phyloP scores from a whole-genome alignment of 371 early-diverging fungal genomes.

The Mucor irregularis region DNA sequence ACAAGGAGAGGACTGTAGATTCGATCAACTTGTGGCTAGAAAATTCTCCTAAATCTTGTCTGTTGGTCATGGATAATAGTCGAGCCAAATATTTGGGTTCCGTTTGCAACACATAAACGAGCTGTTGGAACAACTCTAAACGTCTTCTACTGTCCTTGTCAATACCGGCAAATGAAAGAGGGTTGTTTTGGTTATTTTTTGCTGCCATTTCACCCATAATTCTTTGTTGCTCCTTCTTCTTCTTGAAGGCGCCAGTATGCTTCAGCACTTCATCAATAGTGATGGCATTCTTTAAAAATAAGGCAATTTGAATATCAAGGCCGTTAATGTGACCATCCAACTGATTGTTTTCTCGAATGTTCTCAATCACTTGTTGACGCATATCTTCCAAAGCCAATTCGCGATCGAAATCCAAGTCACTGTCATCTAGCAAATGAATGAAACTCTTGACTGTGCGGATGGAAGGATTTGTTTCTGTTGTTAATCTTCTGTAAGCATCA shows the following conservation, averaged over 20 bases:
- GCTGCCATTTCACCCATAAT: constrained; percentile 35
- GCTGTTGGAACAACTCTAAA: constrained; percentile 83
- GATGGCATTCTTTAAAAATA: constrained; percentile 96
- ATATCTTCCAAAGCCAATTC: constrained; percentile 88
- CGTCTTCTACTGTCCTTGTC: constrained; percentile 84
- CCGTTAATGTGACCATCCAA: constrained; percentile 83
- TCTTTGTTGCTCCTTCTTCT: constrained; percentile 52
- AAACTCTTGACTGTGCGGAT: constrained; percentile 84
- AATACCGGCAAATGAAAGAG: constrained; percentile 61
- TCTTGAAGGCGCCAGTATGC: constrained; percentile 56
- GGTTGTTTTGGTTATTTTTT: constrained; percentile 18
- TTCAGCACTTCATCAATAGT: constrained; percentile 90
- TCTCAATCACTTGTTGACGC: constrained; percentile 81
- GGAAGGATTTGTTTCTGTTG: constrained; percentile 75
- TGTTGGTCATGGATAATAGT: constrained; percentile 79
- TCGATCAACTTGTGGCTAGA: constrained; percentile 76
- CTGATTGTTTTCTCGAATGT: constrained; percentile 88
- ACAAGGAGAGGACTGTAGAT: constrained; percentile 89
- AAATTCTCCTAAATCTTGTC: constrained; percentile 45
- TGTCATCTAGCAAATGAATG: constrained; percentile 88
- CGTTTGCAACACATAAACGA: constrained; percentile 96
- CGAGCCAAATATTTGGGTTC: constrained; percentile 90
- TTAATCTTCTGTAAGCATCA: constrained; percentile 80
- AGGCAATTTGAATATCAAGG: constrained; percentile 94
- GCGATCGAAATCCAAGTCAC: constrained; percentile 89